Evolutionary conservation across 2,329 filamentous ascomycete genomes (phyloP), one percentile per base, ranked within the genome.

Genomic region (Cercospora sojina): DNA sequence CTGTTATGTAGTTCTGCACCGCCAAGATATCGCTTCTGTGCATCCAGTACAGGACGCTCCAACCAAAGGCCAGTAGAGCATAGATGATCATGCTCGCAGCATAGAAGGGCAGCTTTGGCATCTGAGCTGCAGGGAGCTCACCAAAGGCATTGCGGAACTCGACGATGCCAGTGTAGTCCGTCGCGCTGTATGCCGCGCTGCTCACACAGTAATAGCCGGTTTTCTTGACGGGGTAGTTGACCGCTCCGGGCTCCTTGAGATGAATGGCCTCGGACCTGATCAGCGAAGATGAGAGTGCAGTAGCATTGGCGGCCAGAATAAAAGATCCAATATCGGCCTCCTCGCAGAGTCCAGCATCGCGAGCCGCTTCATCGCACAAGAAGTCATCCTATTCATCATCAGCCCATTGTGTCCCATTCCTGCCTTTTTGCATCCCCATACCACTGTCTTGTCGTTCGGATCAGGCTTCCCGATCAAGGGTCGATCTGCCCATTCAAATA

Each of bases 1-100:
- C 94, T 0, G 95, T 99, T 74, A 99, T 98, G 79, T 99, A 99
- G 78, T 99, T 99, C 80, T 99, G 95, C 2, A 99, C 95, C 16
- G 96, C 90, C 75, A 99, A 82, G 69, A 99, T 98, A 79, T 99
- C 95, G 74, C 91, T 88, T 67, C 94, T 87, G 78, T 99, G 92
- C 79, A 97, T 93, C 75, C 93, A 93, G 80, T 99, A 98, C 23
- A 98, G 84, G 79, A 97, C 97, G 9, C 87, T 92, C 95, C 95
- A 99, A 79, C 93, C 94, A 12, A 88, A 88, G 69, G 88, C 89
- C 71, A 98, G 87, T 20, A 98, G 86, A 59, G 93, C 93, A 79
- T 99, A 99, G 32, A 96, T 87, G 69, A 99, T 93, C 0, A 93
- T 94, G 72, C 98, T 88, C 65, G 91, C 94, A 56, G 94, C 95